Conservation (phyloP, 192 early-diverging fungal genomes). For the Mortierella antarctica region DNA sequence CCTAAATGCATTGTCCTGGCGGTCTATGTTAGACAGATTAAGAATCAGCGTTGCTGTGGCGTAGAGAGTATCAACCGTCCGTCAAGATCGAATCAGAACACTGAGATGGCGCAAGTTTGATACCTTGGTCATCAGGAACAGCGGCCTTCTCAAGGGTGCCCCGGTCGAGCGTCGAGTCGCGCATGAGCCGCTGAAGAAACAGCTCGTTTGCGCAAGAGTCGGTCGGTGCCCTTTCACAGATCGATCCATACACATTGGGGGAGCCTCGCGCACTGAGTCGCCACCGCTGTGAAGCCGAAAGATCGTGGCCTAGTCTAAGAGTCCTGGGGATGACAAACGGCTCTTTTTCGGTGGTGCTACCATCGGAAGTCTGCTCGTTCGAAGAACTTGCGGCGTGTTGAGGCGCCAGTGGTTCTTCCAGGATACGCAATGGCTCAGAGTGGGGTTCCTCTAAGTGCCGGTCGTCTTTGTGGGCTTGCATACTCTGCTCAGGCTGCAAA, state of each 20-base stretch:
- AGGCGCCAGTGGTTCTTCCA: no score
- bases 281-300: conserved; percentile 4
- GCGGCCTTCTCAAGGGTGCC: background rate
- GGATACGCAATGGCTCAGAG: no score
- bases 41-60: no score
- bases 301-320: background rate
- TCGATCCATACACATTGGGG: conserved; percentile 17
- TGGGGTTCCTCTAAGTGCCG: no score
- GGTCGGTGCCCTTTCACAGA: conserved; percentile 3
- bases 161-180: background rate
- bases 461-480: no score
- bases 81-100: no score
- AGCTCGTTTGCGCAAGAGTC: background rate
- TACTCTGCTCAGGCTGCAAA: no score
- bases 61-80: no score
- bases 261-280: conserved; percentile 14
- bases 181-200: conserved; percentile 14
- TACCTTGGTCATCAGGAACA: conserved; percentile 5
- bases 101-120: no score
- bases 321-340: background rate
- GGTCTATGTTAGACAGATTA: background rate
- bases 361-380: no score
- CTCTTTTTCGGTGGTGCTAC: no score
- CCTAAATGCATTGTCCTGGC: conserved; percentile 8
- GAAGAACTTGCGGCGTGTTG: no score